A percentile compares a stretch with the other conserved stretches of the same genome.
phyloP scores from a whole-genome alignment of 2,329 filamentous ascomycete species.

The Elsinoe perseae region DNA sequence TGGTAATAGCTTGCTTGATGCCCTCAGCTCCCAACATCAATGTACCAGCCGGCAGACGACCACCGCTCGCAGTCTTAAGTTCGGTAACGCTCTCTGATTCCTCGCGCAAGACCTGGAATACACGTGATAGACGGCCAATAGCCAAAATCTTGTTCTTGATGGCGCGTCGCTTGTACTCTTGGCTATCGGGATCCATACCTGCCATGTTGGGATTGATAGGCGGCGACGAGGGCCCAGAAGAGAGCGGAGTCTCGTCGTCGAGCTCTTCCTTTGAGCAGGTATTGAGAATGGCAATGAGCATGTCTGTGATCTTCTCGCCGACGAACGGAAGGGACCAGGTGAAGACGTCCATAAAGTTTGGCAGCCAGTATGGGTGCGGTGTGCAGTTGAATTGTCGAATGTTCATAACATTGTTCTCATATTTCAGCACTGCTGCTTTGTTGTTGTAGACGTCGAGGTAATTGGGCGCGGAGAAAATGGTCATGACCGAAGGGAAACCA shows the following conservation, averaged over 20 bases:
- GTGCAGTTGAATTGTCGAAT: conserved; percentile 99
- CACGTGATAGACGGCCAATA: conserved; percentile 89
- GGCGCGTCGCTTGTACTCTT: conserved; percentile 87
- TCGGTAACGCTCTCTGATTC: conserved; percentile 96
- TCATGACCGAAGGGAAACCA: conserved; percentile 98
- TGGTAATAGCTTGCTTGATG: conserved; percentile 96
- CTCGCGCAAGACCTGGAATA: conserved; percentile 96
- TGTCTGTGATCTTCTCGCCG: conserved; percentile 96
- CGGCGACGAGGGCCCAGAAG: conserved; percentile 63
- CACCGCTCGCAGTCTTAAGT: conserved; percentile 91
- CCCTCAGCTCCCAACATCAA: conserved; percentile 97
- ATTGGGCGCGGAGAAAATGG: conserved; percentile 97
- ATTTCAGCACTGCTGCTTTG: conserved; percentile 97
- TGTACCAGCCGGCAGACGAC: conserved; percentile 84
- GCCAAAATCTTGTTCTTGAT: conserved; percentile 99
- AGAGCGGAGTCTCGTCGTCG: conserved; percentile 71
- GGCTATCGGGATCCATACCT: conserved; percentile 67
- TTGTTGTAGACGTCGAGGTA: conserved; percentile 99
- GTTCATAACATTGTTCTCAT: conserved; percentile 99
- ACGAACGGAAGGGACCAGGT: conserved; percentile 99
- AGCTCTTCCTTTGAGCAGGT: conserved; percentile 98
- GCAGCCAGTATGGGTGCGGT: conserved; percentile 97
- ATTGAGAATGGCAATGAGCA: conserved; percentile 97
- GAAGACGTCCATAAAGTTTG: conserved; percentile 99
- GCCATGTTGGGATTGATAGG: conserved; percentile 40